Base-by-base conservation (phyloP, 179 eudicot species). In the Patellifolia procumbens region DNA sequence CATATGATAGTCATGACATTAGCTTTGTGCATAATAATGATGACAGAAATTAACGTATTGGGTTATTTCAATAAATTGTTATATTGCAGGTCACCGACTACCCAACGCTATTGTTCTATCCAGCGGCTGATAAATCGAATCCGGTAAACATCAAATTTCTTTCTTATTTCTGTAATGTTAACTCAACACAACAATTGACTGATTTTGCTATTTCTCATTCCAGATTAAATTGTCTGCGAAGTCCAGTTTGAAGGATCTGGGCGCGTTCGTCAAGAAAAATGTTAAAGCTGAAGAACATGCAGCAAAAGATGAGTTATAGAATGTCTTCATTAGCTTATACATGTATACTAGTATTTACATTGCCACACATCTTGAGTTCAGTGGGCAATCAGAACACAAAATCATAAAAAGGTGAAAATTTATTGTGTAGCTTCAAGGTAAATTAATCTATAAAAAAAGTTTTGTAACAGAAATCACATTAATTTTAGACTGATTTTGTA, bases 191-290 rank as follows among this genome's bases (percentile, higher is more conserved):
- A 26, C 8, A 34, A 19, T 1, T 51, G 20, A 5, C 80, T 70
- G 39, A 56, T n/a, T 20, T 58, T 56, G 31, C n/a, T 52, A 15
- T 77, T 42, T 13, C 55, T 74, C 24, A 1, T 85, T 88, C 58
- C 92, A 94, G 98, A 80, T 91, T 64, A 87, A 79, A 71, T 78
- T 94, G 48, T 78, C 96, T 19, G 76, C 89, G 3, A 94, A 92
- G 60, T 91, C 96, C 32, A 84, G 88, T 80, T 80, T 86, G 82
- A 94, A 92, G 90, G 94, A 92, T 20, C 80, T 92, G 88, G 97
- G 93, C 8, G 82, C 85, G 19, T 87, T 89, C 17, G 87, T 94
- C 83, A 94, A 92, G 87, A 88, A 85, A 81, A 78, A 85, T 31
- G 83, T 88, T 29, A 89, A 86, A 86, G 80, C 77, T 20, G 87